Percentiles rank a stretch among this genome's conserved stretches.
These are phyloP conservation scores for Irpex sp. DNA, from an alignment of 1,284 basidiomycete species.

Conservation along the genomic window DNA sequence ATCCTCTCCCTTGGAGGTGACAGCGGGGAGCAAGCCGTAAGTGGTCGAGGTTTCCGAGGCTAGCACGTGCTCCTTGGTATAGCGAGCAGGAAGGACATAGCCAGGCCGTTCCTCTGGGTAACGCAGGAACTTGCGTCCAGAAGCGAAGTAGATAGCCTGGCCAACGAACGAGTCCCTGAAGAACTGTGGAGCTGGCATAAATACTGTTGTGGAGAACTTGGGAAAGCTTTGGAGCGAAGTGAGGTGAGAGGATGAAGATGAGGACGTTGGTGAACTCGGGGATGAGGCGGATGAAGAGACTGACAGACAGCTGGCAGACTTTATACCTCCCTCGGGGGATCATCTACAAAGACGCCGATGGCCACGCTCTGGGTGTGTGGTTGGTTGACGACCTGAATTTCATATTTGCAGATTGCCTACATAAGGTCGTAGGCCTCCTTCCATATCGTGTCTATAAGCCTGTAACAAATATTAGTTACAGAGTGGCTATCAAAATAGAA, in stretches of 20 bases:
- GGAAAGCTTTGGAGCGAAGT: background rate
- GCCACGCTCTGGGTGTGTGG: background rate
- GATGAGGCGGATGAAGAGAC: background rate
- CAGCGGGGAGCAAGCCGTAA: background rate
- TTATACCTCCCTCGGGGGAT: background rate
- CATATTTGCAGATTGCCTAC: too few relatives aligned
- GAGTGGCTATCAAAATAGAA: too few relatives aligned
- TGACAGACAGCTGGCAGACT: background rate
- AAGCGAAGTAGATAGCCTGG: slow-evolving; percentile 14
- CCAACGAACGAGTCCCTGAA: slow-evolving; percentile 15
- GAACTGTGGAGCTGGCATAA: slow-evolving; percentile 11
- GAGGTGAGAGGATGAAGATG: background rate
- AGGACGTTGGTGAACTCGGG: background rate
- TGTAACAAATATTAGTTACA: too few relatives aligned
- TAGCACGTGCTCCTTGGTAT: background rate
- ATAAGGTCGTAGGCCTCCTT: too few relatives aligned
- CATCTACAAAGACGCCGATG: background rate
- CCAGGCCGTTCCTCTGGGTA: slow-evolving; percentile 14
- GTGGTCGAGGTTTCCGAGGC: background rate
- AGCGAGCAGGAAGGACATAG: slow-evolving; percentile 10
- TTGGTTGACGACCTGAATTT: background rate
- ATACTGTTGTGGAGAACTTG: background rate
- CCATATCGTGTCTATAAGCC: too few relatives aligned
- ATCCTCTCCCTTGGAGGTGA: background rate
- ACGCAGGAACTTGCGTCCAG: slow-evolving; percentile 11